Evolutionary conservation across 306 rosid genomes (phyloP).

Genomic region (Casuarina cunninghamiana): DNA sequence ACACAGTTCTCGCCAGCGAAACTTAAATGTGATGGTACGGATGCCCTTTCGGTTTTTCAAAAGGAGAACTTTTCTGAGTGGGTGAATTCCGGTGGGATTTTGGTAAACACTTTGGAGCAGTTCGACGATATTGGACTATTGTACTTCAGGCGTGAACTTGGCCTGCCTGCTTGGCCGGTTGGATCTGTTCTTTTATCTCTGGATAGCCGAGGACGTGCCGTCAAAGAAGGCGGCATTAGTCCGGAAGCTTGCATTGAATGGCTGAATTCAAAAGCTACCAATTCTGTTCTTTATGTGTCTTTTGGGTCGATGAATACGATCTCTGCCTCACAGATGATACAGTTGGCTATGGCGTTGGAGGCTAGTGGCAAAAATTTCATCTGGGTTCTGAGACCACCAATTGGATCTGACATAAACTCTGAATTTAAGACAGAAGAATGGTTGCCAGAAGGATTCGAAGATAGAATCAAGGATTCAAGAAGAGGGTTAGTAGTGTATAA

Average conservation of each 20-base stretch:
- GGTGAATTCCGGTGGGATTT: slow-evolving; percentile 48
- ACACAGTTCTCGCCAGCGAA: slow-evolving; percentile 51
- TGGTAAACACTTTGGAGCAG: slow-evolving; percentile 51
- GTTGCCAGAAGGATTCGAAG: slow-evolving; percentile 61
- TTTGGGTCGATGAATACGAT: slow-evolving; percentile 78
- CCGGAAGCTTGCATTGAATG: slow-evolving; percentile 36
- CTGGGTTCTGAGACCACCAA: slow-evolving; percentile 73
- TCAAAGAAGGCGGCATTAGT: slow-evolving; percentile 37
- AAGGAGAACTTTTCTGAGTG: slow-evolving; percentile 36
- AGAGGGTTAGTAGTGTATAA: slow-evolving; percentile 47
- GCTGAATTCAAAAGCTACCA: slow-evolving; percentile 47
- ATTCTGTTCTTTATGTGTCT: slow-evolving; percentile 56
- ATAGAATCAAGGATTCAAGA: slow-evolving; percentile 9
- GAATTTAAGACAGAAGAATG: slow-evolving; percentile 53
- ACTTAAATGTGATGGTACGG: slow-evolving; percentile 46
- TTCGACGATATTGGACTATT: slow-evolving; percentile 47
- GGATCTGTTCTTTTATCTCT: slow-evolving; percentile 52
- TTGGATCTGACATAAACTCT: slow-evolving; percentile 59
- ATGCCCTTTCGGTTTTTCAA: slow-evolving; percentile 48
- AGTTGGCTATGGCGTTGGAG: slow-evolving; percentile 59
- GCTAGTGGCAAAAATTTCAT: slow-evolving; percentile 38
- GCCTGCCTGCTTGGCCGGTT: slow-evolving; percentile 44
- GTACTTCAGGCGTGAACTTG: slow-evolving; percentile 38
- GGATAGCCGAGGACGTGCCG: slow-evolving; percentile 34
- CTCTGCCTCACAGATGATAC: slow-evolving; percentile 54